Base-by-base conservation (phyloP, 2,329 filamentous ascomycete genomes). In the Microsporum canis region DNA sequence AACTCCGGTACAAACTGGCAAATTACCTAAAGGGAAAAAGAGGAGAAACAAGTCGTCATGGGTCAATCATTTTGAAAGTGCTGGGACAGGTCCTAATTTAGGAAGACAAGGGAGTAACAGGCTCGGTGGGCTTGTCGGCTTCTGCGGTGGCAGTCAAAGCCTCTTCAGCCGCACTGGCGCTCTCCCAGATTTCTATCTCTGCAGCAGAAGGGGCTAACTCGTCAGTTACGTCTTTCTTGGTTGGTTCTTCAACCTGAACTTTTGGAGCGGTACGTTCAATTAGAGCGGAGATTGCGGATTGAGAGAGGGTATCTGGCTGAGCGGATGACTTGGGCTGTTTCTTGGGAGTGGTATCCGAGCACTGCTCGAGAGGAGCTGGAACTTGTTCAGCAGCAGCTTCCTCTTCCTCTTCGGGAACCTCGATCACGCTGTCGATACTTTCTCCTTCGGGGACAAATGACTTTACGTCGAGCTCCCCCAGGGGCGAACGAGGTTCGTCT, bases 381-480 rank as follows among this genome's bases (percentile, higher is more conserved):
- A 31, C n/a, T 10, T 55, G 34, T 34, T 39, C 51, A 2, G 12
- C 23, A 14, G 53, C 51, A 4, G 33, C 7, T 8, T 31, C 55
- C 27, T 59, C 59, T 12, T 63, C 61, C 29, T 63, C 58, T 3
- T 63, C 61, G 14, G 33, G 34, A n/a, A 57, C 29, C 8, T 56
- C 10, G 12, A 63, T 34, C 3, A 61, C 14, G 27, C n/a, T 31
- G 41, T 33, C 12, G 14, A 47, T 27, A 38, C 60, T 59, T 63
- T 83, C 87, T 3, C 83, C 87, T 14, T 83, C 79, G 2, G 83
- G 80, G 67, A 87, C 89, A 68, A 84, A 90, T 57, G 89, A 85
- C 23, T 82, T 77, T 1, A 82, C 81, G 60, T 85, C 80, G 68
- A 91, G 82, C 69, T 89, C 86, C 6, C 82, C 82, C 0, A 91